phyloP scores from a whole-genome alignment of 768 basidiomycete genomes.

The Trametes cinnabarina region DNA sequence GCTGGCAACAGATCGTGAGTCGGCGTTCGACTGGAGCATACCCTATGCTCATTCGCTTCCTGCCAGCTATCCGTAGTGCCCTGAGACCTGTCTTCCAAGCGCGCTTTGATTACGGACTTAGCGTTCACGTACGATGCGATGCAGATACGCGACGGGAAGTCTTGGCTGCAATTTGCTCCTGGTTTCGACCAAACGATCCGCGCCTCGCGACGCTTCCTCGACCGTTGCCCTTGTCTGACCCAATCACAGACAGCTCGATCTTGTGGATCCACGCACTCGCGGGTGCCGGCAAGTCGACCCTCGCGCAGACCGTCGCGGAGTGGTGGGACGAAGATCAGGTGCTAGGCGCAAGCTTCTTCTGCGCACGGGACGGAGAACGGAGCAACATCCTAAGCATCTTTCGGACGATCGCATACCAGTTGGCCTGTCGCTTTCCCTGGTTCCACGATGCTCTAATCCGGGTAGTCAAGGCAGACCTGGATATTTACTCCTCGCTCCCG shows the following conservation, averaged over 20 bases:
- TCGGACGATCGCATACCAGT: constrained; percentile 11
- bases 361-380: constrained; percentile 11
- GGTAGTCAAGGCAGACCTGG: background rate
- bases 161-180: background rate
- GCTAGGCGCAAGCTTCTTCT: constrained; percentile 19
- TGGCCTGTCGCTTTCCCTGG: background rate
- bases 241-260: background rate
- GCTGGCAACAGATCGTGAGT: no score
- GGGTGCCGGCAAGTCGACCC: constrained; percentile 15
- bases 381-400: constrained; percentile 11
- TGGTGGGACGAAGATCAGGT: background rate
- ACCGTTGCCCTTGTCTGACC: background rate
- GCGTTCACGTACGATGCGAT: no score
- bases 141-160: no score
- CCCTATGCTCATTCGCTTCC: no score
- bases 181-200: background rate
- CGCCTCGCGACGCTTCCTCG: background rate
- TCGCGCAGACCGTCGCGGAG: constrained; percentile 8
- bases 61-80: no score
- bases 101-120: no score
- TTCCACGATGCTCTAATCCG: background rate
- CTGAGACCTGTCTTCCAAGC: no score
- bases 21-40: no score
- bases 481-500: background rate
- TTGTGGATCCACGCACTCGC: constrained; percentile 17